Conservation (phyloP, 2,329 filamentous ascomycete genomes). For the Colletotrichum sp. region DNA sequence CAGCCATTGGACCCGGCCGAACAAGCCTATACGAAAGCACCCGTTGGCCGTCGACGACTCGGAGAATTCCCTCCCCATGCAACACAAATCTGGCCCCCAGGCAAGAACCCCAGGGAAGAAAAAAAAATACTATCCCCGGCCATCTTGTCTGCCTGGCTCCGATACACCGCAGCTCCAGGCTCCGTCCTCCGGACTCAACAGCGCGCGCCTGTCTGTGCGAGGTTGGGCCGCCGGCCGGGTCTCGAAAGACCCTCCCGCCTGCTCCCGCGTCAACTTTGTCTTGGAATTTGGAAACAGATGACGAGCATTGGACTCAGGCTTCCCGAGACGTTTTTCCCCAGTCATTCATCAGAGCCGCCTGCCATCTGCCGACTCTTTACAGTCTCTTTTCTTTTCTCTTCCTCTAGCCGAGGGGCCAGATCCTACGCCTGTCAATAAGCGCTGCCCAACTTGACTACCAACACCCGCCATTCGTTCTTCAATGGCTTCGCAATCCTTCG, state of each 20-base stretch:
- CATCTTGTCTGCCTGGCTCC: neutral
- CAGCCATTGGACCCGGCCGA: neutral
- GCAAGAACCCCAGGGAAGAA: too few species aligned
- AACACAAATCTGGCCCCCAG: neutral
- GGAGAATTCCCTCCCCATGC: constrained; percentile 9
- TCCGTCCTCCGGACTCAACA: neutral
- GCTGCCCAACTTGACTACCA: neutral
- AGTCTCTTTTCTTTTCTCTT: neutral
- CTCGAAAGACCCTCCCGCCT: neutral
- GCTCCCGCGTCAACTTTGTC: neutral
- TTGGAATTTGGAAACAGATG: neutral
- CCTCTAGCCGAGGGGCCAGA: neutral
- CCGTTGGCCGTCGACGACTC: constrained; percentile 8
- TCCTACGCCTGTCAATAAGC: neutral
- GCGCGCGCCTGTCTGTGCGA: constrained; percentile 15
- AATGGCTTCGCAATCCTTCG: constrained; percentile 13
- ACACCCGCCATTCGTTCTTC: neutral
- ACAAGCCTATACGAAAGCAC: neutral
- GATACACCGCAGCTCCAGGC: neutral
- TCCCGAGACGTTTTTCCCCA: neutral
- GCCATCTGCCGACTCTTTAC: neutral
- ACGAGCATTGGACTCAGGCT: neutral
- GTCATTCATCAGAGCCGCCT: neutral
- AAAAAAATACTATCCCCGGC: neutral
- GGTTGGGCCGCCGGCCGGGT: constrained; percentile 1